A percentile compares a stretch with the other conserved stretches of the same genome.
phyloP scores from a whole-genome alignment of 257 asterid species.

The Leptodermis oblonga region DNA sequence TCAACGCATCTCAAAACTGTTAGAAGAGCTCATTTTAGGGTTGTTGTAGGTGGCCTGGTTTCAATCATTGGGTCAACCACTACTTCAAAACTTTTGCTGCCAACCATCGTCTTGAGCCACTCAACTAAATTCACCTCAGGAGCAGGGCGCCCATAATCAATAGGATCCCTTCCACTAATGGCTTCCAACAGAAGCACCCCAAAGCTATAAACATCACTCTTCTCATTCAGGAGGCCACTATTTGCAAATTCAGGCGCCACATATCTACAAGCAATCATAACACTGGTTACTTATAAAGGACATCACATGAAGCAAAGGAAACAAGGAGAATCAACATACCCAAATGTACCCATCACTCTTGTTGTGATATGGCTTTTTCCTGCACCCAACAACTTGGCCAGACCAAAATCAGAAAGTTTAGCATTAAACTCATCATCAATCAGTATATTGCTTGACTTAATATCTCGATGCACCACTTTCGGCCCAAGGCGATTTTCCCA shows the following conservation, averaged over 20 bases:
- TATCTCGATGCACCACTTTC: conserved; percentile 25
- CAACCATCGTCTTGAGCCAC: conserved; percentile 92
- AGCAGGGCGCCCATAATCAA: conserved; percentile 63
- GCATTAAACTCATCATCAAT: conserved; percentile 56
- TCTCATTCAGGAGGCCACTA: conserved; percentile 20
- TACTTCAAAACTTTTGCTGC: conserved; percentile 51
- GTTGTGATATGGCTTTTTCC: conserved; percentile 81
- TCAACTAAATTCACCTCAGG: conserved; percentile 80
- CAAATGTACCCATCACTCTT: conserved; percentile 93
- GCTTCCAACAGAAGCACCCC: conserved; percentile 78
- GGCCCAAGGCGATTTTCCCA: no score
- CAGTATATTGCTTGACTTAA: conserved; percentile 21
- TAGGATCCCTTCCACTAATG: conserved; percentile 79
- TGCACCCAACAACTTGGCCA: conserved; percentile 78
- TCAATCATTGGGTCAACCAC: conserved; percentile 69
- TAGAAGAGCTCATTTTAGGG: conserved; percentile 65
- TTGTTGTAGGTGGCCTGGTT: conserved; percentile 54
- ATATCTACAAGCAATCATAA: not conserved
- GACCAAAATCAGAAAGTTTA: conserved; percentile 86
- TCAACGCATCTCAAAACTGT: conserved; percentile 79
- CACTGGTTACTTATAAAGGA: not conserved
- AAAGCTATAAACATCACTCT: conserved; percentile 24
- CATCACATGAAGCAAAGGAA: not conserved
- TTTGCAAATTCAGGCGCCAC: conserved; percentile 17
- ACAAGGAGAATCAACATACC: conserved; percentile 37